phyloP scores from a whole-genome alignment of 768 basidiomycete genomes.

The Mycena floridula region DNA sequence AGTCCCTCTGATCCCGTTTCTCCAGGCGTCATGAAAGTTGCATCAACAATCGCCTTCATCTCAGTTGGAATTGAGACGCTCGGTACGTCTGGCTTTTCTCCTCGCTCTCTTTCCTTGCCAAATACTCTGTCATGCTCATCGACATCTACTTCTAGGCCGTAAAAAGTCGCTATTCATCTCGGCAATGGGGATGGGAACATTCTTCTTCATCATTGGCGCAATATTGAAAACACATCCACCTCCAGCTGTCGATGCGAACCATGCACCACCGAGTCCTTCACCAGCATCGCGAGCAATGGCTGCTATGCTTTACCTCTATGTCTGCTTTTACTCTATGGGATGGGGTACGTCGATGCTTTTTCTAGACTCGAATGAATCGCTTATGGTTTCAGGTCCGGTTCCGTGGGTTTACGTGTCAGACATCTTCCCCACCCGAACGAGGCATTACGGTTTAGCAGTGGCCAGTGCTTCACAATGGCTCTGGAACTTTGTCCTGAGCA shows the following conservation, averaged over 20 bases:
- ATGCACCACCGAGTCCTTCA: conserved; percentile 28
- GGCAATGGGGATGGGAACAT: conserved; percentile 69
- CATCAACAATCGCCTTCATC: conserved; percentile 61
- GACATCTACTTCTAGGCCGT: too few relatives aligned
- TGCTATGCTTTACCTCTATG: conserved; percentile 80
- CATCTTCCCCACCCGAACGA: conserved; percentile 81
- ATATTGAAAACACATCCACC: conserved; percentile 76
- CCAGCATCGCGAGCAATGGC: conserved; percentile 76
- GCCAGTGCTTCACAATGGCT: conserved; percentile 79
- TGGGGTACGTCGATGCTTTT: conserved; percentile 44
- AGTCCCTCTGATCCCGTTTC: neutral
- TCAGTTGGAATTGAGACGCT: conserved; percentile 61
- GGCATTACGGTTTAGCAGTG: conserved; percentile 72
- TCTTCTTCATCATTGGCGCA: conserved; percentile 82
- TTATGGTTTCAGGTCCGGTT: conserved; percentile 27
- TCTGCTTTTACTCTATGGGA: conserved; percentile 84
- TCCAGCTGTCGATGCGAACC: conserved; percentile 20
- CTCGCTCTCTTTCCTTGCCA: too few relatives aligned
- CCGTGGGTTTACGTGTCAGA: conserved; percentile 66
- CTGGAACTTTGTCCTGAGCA: conserved; percentile 72
- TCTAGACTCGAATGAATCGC: neutral
- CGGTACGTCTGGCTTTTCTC: too few relatives aligned
- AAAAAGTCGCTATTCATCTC: conserved; percentile 68
- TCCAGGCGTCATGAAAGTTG: conserved; percentile 52
- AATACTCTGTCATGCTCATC: too few relatives aligned